Base-by-base conservation (phyloP, 1,284 basidiomycete genomes). In the Fomitopsis betulina region DNA sequence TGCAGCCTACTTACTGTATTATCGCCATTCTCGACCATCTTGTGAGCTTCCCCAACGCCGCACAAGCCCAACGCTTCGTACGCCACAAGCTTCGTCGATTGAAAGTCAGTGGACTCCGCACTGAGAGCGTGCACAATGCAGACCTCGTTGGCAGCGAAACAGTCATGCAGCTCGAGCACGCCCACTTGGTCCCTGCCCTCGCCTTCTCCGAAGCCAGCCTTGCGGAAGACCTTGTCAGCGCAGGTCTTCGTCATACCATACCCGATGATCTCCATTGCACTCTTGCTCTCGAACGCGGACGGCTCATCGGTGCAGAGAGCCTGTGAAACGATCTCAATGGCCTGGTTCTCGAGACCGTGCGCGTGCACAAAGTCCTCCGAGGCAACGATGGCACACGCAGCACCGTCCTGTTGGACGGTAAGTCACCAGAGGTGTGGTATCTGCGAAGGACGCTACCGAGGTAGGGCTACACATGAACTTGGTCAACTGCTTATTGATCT, bases 381-480 rank as follows among this genome's bases (percentile, higher is more conserved):
- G 8, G 83, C 89, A 23, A 95, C 77, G 58, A 95, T 81, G 59
- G 86, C 88, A 63, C 86, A 88, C 1, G 87, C 89, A 42, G 87
- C 86, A 32, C 87, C 88, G 60, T 91, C 87, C 87, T 89, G 21
- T 50, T 52, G 5, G 9, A n/a, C n/a, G 5, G 23, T 54, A 9
- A 59, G 2, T 33, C 32, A 25, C 45, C n/a, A 47, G 62, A 27
- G 59, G 25, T 27, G 5, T n/a, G 17, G 6, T 15, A 7, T 17
- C 15, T 17, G 27, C 15, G 30, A 21, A 33, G 39, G 13, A 32
- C 3, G 63, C 58, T 57, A 86, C 86, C 5, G 87, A 89, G 37
- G 93, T 94, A 1, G 93, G 93, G 63, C 88, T 92, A 68, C 93
- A 95, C 91, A 94, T 93, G 69, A 84, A 89, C 68, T 90, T 88